Evolutionary conservation across 1,284 basidiomycete species (phyloP).

Genomic region (Xerocomus amazonicus): DNA sequence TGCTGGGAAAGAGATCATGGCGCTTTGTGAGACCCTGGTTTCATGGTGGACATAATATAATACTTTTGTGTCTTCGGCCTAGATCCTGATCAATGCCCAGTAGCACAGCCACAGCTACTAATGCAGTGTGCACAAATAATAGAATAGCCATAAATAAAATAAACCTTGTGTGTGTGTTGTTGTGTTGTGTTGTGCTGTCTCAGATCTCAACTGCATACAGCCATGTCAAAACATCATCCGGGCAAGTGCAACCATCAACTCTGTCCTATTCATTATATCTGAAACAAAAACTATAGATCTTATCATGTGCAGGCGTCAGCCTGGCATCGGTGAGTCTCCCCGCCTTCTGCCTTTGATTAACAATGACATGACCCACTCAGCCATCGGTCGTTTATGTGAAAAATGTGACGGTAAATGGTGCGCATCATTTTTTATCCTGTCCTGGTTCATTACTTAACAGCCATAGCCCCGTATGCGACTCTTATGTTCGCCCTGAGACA

Average conservation of each 20-base stretch:
- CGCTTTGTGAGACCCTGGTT: not conserved
- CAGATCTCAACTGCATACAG: constrained; percentile 17
- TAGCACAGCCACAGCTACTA: constrained; percentile 26
- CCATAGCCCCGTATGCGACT: constrained; percentile 94
- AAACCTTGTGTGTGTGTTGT: constrained; percentile 7
- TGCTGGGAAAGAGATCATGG: constrained; percentile 33
- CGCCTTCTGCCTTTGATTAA: not conserved
- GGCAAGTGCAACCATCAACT: constrained; percentile 45
- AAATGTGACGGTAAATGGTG: constrained; percentile 99
- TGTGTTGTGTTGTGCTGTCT: too few species aligned
- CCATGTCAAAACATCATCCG: constrained; percentile 88
- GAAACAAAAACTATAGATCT: constrained; percentile 55
- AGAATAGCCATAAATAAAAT: constrained; percentile 26
- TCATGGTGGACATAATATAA: constrained; percentile 9
- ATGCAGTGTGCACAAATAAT: not conserved
- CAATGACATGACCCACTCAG: constrained; percentile 38
- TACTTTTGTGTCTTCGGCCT: not conserved
- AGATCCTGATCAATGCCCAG: not conserved
- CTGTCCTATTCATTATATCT: not conserved
- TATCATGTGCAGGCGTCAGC: constrained; percentile 95
- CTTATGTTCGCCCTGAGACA: constrained; percentile 97
- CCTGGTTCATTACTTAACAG: not conserved
- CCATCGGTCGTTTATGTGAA: constrained; percentile 96
- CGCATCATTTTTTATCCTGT: constrained; percentile 24
- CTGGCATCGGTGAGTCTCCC: constrained; percentile 78